Conservation (phyloP, 176 grass and related monocot genomes). For the Triticum monococcum region DNA sequence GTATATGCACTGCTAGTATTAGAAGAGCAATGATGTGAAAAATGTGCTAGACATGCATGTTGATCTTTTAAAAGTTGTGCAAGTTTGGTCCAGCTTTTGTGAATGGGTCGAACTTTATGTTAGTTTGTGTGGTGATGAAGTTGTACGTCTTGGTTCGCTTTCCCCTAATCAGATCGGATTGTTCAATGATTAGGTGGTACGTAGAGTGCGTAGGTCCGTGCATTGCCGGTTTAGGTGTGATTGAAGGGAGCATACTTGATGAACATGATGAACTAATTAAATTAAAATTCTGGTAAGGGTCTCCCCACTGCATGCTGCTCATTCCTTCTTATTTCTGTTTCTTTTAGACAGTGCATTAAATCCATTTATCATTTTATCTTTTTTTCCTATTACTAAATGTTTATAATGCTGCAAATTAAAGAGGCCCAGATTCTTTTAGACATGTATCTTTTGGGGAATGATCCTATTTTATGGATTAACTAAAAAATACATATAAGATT, state of each 20-base stretch:
- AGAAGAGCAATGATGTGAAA: constrained; percentile 10
- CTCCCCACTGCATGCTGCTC: background rate
- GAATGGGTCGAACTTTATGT: constrained; percentile 12
- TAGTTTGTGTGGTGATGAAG: background rate
- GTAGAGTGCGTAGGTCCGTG: background rate
- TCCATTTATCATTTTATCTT: no score
- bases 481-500: no score
- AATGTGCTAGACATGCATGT: background rate
- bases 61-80: background rate
- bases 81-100: background rate
- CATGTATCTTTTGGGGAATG: no score
- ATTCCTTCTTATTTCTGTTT: background rate
- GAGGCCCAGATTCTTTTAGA: no score
- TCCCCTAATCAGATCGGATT: background rate
- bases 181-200: constrained; percentile 9
- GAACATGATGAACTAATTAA: background rate
- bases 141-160: background rate
- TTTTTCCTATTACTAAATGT: no score
- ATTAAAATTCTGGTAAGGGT: background rate
- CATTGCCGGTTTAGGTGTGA: constrained; percentile 19
- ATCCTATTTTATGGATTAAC: no score
- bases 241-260: constrained; percentile 10
- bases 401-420: no score
- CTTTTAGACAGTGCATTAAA: background rate
- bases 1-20: background rate